Evolutionary conservation across 164 flowering plant genomes (phyloP).

Genomic region (Platanus orientalis): DNA sequence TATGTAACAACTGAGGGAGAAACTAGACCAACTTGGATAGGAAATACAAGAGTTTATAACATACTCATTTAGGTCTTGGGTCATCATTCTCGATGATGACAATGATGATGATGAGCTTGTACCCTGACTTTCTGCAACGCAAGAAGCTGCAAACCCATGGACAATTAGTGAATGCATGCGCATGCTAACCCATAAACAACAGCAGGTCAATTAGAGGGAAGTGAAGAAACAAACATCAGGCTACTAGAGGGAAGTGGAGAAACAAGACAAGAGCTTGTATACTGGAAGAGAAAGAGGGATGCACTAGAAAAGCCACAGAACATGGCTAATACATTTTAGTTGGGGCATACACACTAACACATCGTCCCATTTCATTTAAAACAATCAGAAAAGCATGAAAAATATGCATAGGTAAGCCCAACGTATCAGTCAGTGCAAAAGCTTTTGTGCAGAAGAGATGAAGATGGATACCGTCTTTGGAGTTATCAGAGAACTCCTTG

Average conservation of each 20-base stretch:
- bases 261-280: too few relatives aligned
- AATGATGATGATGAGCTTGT: slow-evolving; percentile 62
- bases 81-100: slow-evolving; percentile 49
- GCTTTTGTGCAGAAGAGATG: background rate
- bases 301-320: too few relatives aligned
- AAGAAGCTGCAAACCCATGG: slow-evolving; percentile 51
- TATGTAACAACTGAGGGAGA: background rate
- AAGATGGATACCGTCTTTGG: slow-evolving; percentile 73
- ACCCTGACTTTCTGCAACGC: slow-evolving; percentile 68
- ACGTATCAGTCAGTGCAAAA: background rate
- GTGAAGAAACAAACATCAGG: background rate
- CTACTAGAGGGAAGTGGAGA: too few relatives aligned
- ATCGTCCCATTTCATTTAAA: too few relatives aligned
- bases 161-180: background rate
- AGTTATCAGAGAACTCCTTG: slow-evolving; percentile 76
- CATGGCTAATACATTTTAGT: too few relatives aligned
- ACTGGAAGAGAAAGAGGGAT: too few relatives aligned
- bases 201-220: background rate
- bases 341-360: too few relatives aligned
- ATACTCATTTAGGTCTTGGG: slow-evolving; percentile 87
- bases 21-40: too few relatives aligned
- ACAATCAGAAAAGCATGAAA: too few relatives aligned
- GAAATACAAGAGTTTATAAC: slow-evolving; percentile 2
- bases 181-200: background rate
- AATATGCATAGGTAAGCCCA: background rate